Conservation (phyloP, 2,329 filamentous ascomycete genomes). For the Aspergillus persii region DNA sequence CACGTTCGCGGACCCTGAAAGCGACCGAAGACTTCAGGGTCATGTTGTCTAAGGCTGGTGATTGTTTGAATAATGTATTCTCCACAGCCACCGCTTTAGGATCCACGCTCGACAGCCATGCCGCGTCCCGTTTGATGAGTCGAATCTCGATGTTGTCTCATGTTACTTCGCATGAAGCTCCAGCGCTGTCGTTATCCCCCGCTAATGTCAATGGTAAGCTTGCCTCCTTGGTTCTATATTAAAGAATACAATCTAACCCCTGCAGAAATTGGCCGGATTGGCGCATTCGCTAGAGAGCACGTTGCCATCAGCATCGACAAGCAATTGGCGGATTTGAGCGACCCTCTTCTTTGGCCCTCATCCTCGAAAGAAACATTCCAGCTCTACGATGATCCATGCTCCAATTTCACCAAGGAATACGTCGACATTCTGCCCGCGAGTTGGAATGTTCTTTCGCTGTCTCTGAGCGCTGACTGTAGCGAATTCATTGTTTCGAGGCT, state of each 20-base stretch:
- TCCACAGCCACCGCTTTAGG: slow-evolving; percentile 33
- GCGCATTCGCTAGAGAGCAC: slow-evolving; percentile 41
- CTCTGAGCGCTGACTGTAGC: slow-evolving; percentile 74
- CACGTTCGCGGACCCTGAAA: slow-evolving; percentile 28
- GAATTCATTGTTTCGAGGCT: slow-evolving; percentile 90
- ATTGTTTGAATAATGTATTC: slow-evolving; percentile 34
- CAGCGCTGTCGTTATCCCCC: slow-evolving; percentile 30
- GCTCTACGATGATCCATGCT: slow-evolving; percentile 45
- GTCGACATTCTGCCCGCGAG: slow-evolving; percentile 77
- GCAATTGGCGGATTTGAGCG: slow-evolving; percentile 42
- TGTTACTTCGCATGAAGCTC: slow-evolving; percentile 35
- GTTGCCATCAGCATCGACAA: slow-evolving; percentile 46
- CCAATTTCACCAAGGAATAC: slow-evolving; percentile 73
- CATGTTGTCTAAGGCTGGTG: slow-evolving; percentile 37
- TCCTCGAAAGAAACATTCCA: slow-evolving; percentile 16
- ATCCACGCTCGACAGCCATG: slow-evolving; percentile 41
- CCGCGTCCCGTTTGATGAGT: slow-evolving; percentile 38
- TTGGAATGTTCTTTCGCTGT: slow-evolving; percentile 86
- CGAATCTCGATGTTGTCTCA: slow-evolving; percentile 43
- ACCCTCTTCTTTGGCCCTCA: slow-evolving; percentile 51
- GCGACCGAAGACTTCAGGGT: slow-evolving; percentile 35
- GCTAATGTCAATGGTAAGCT: slow-evolving; percentile 40
- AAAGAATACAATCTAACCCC: slow-evolving; percentile 11
- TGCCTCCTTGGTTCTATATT: neutral
- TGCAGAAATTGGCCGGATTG: slow-evolving; percentile 41